Percentiles rank a stretch among this genome's conserved stretches.
Conservation (phyloP, 2,329 filamentous ascomycete species). For the Xylariaceae sp. region DNA sequence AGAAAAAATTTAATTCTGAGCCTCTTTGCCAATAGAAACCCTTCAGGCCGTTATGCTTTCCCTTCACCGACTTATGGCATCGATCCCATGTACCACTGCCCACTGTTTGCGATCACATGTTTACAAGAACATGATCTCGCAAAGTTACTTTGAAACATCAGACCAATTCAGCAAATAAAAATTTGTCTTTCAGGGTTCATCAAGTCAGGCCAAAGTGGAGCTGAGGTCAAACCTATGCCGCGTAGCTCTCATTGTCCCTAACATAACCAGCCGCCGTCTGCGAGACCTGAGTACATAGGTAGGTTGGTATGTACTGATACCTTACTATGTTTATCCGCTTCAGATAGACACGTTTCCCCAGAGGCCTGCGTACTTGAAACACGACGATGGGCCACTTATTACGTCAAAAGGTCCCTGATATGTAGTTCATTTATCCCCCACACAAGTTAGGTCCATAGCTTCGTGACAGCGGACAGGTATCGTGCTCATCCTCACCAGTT, state of each 20-base stretch:
- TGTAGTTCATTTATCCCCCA: slow-evolving; percentile 15
- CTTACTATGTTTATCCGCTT: too few relatives aligned
- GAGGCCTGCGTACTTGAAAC: slow-evolving; percentile 20
- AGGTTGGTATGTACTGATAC: background rate
- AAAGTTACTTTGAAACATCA: too few relatives aligned
- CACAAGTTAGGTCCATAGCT: slow-evolving; percentile 17
- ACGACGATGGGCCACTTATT: slow-evolving; percentile 16
- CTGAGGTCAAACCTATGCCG: slow-evolving; percentile 11
- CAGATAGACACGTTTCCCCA: slow-evolving; percentile 20
- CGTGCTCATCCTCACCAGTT: slow-evolving; percentile 19
- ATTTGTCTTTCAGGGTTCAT: background rate
- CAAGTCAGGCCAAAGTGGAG: slow-evolving; percentile 22
- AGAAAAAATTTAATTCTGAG: too few relatives aligned
- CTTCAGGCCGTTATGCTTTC: background rate
- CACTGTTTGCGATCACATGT: too few relatives aligned
- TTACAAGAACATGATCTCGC: too few relatives aligned
- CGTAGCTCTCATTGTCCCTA: slow-evolving; percentile 27
- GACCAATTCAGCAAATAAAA: too few relatives aligned
- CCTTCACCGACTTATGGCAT: slow-evolving; percentile 23
- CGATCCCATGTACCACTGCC: slow-evolving; percentile 13
- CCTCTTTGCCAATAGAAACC: slow-evolving; percentile 5
- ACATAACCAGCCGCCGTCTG: too few relatives aligned
- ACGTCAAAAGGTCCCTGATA: slow-evolving; percentile 22
- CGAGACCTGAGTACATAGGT: too few relatives aligned
- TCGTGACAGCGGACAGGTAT: slow-evolving; percentile 18